Evolutionary conservation across 768 basidiomycete genomes (phyloP).

Genomic region (Cystofilobasidium macerans): DNA sequence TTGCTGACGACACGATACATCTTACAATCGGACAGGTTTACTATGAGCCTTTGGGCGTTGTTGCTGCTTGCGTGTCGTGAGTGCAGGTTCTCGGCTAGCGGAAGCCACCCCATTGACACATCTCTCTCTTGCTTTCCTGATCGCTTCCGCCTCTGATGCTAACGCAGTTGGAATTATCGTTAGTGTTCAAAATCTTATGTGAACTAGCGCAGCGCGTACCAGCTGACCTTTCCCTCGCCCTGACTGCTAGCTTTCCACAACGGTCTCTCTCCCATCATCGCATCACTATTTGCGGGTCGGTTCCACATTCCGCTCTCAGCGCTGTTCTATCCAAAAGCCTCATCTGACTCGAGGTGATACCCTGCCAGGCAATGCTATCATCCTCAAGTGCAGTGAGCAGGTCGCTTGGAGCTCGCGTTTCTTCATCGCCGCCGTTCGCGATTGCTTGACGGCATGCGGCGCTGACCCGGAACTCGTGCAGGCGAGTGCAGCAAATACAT

Average conservation of each 20-base stretch:
- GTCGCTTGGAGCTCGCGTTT: conserved; percentile 75
- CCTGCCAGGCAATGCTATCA: conserved; percentile 9
- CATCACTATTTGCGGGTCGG: conserved; percentile 64
- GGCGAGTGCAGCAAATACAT: conserved; percentile 43
- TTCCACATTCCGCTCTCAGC: not conserved
- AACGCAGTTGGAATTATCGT: conserved; percentile 61
- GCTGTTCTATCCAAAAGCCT: not conserved
- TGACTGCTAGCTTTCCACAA: conserved; percentile 75
- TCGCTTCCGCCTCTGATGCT: too few relatives aligned
- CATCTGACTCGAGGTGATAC: not conserved
- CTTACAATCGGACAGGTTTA: conserved; percentile 37
- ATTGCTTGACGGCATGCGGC: conserved; percentile 68
- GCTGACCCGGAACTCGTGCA: conserved; percentile 80
- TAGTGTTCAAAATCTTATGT: conserved; percentile 30
- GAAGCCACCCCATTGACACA: too few relatives aligned
- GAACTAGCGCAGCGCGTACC: too few relatives aligned
- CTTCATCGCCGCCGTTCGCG: conserved; percentile 65
- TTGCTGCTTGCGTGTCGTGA: conserved; percentile 72
- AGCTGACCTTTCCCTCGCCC: too few relatives aligned
- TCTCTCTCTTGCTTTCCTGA: too few relatives aligned
- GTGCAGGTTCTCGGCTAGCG: too few relatives aligned
- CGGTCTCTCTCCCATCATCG: conserved; percentile 83
- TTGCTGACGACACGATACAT: not conserved
- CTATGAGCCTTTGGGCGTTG: conserved; percentile 85
- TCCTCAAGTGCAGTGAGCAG: conserved; percentile 35